These are phyloP conservation scores for Podaxis sp. DNA, from an alignment of 768 basidiomycete genomes.

Conservation along the genomic window DNA sequence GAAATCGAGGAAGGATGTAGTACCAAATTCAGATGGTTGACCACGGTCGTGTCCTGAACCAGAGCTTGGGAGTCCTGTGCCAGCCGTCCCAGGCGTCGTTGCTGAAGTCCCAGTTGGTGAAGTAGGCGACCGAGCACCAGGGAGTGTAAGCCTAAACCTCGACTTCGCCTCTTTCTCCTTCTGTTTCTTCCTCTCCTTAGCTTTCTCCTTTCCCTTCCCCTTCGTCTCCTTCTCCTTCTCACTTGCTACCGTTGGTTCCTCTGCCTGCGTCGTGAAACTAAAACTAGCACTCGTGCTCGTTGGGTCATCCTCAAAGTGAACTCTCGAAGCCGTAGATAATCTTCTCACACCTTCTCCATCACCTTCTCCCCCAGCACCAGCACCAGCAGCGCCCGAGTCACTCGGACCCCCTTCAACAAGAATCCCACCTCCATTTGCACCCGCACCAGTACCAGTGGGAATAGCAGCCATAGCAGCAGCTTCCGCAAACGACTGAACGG, in stretches of 20 bases:
- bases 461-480: conserved; percentile 4
- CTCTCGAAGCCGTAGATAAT: conserved; percentile 8
- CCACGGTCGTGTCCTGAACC: background rate
- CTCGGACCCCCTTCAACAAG: background rate
- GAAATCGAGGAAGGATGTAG: conserved; percentile 36
- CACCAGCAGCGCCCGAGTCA: background rate
- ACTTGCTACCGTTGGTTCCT: background rate
- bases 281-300: background rate
- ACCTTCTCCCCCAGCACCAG: background rate
- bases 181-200: background rate
- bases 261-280: background rate
- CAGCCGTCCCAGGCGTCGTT: background rate
- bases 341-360: background rate
- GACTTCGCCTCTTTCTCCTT: background rate
- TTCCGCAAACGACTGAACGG: conserved; percentile 8
- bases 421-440: background rate
- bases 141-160: conserved; percentile 8
- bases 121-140: conserved; percentile 1
- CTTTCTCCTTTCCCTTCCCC: background rate
- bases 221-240: background rate
- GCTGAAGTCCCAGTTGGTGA: background rate
- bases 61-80: background rate
- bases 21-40: conserved; percentile 5
- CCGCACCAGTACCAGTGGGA: background rate
- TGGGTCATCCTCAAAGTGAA: conserved; percentile 6